Percentiles rank a stretch among this genome's conserved stretches.
These are phyloP conservation scores for Solanum chiquidenum DNA, from an alignment of 257 asterid species.

Conservation along the genomic window DNA sequence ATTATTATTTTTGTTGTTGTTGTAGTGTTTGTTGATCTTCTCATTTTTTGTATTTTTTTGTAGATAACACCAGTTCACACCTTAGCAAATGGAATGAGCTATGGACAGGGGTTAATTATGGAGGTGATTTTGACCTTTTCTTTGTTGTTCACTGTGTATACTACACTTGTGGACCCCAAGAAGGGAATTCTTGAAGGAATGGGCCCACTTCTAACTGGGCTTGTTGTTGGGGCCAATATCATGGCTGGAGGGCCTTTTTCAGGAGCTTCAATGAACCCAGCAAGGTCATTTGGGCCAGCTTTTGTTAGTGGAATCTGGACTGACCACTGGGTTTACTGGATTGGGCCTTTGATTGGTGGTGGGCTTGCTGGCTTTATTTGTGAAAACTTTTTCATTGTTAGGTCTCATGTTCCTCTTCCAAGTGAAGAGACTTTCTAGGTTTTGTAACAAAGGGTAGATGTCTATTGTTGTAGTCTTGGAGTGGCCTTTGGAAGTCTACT, in stretches of 20 bases:
- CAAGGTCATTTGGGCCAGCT: constrained; percentile 90
- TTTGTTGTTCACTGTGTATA: constrained; percentile 68
- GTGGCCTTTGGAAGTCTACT: background rate
- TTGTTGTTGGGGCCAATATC: constrained; percentile 78
- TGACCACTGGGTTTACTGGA: constrained; percentile 92
- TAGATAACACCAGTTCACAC: constrained; percentile 80
- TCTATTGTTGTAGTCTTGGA: background rate
- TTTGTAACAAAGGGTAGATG: background rate
- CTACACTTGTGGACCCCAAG: constrained; percentile 91
- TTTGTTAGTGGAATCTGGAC: constrained; percentile 82
- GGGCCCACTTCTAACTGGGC: constrained; percentile 84
- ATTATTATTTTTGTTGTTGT: background rate
- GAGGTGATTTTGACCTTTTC: constrained; percentile 82
- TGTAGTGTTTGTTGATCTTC: background rate
- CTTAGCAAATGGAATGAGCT: constrained; percentile 55
- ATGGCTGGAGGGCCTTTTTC: constrained; percentile 96
- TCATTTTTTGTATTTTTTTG: background rate
- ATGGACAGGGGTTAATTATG: constrained; percentile 63
- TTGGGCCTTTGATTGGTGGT: constrained; percentile 88
- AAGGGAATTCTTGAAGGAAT: constrained; percentile 71
- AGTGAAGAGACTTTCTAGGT: constrained; percentile 29
- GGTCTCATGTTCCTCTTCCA: constrained; percentile 45
- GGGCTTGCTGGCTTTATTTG: constrained; percentile 74
- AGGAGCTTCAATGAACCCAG: constrained; percentile 96
- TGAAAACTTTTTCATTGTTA: constrained; percentile 66